These are phyloP conservation scores for Collybiopsis luxurians DNA, from an alignment of 768 basidiomycete genomes.

Conservation along the genomic window DNA sequence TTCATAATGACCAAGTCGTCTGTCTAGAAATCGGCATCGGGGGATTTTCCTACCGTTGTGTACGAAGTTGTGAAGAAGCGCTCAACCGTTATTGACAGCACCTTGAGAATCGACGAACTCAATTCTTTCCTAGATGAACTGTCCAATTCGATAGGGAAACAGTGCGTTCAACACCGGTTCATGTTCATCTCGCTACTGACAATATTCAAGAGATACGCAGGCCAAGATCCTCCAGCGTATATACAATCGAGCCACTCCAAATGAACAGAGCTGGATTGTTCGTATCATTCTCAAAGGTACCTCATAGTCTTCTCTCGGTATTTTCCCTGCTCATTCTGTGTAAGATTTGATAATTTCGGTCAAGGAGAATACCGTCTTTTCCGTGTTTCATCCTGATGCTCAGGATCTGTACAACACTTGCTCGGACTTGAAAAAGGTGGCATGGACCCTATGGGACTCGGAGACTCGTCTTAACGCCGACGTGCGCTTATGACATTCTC, in stretches of 20 bases:
- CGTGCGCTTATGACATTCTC: constrained; percentile 27
- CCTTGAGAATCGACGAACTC: constrained; percentile 76
- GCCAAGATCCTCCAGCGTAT: constrained; percentile 73
- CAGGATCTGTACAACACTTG: constrained; percentile 94
- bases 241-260: constrained; percentile 75
- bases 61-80: constrained; percentile 85
- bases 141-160: constrained; percentile 67
- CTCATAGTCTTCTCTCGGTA: not conserved
- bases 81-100: constrained; percentile 74
- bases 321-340: not conserved
- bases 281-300: constrained; percentile 92
- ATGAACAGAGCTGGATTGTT: constrained; percentile 95
- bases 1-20: not conserved
- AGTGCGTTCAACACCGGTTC: constrained; percentile 42
- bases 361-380: constrained; percentile 90
- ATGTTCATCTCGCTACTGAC: not conserved
- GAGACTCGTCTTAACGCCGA: constrained; percentile 59
- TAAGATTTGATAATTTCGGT: constrained; percentile 90
- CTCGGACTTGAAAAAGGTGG: constrained; percentile 92
- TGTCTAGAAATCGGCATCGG: constrained; percentile 57
- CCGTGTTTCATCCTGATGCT: constrained; percentile 92
- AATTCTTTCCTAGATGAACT: constrained; percentile 82
- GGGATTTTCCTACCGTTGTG: constrained; percentile 86
- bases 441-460: constrained; percentile 84
- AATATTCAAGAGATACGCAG: constrained; percentile 61